Evolutionary conservation across 768 basidiomycete species (phyloP).

Genomic region (Trametes punicea): DNA sequence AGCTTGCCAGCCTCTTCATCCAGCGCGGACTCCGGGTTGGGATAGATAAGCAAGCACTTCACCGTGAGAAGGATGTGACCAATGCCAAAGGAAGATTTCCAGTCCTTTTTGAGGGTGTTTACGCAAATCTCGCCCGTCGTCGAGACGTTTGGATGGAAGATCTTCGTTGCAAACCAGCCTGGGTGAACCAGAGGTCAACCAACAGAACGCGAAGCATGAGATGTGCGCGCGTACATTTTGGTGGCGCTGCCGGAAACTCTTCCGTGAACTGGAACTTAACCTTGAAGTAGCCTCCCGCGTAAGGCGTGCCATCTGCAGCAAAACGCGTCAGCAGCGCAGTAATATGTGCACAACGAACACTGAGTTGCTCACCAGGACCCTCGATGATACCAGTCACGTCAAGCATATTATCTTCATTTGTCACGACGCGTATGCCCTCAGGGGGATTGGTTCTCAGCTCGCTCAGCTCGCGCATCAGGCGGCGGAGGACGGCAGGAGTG

Average conservation of each 20-base stretch:
- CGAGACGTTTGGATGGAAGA: constrained; percentile 97
- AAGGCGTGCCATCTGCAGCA: constrained; percentile 57
- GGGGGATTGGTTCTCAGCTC: constrained; percentile 80
- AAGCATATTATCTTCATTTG: constrained; percentile 84
- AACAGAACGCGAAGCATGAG: not conserved
- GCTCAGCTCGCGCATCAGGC: constrained; percentile 81
- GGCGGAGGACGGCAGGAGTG: constrained; percentile 64
- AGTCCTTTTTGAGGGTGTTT: constrained; percentile 96
- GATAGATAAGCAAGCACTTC: constrained; percentile 94
- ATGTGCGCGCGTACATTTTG: constrained; percentile 69
- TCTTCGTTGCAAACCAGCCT: constrained; percentile 93
- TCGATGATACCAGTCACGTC: constrained; percentile 86
- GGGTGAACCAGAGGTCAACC: not conserved
- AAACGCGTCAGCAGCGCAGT: constrained; percentile 18
- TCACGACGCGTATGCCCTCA: constrained; percentile 88
- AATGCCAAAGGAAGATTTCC: constrained; percentile 90
- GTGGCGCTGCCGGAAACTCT: constrained; percentile 91
- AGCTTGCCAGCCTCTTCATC: constrained; percentile 96
- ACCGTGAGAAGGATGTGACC: constrained; percentile 89
- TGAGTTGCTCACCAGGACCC: constrained; percentile 72
- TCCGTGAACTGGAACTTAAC: constrained; percentile 87
- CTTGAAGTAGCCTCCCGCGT: constrained; percentile 67
- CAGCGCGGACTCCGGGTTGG: constrained; percentile 93
- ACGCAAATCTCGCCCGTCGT: constrained; percentile 90
- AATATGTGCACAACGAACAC: not conserved